Percentiles rank a stretch among this genome's conserved stretches.
Evolutionary conservation across 2,329 filamentous ascomycete species (phyloP).

Genomic region (Meredithiella fracta): DNA sequence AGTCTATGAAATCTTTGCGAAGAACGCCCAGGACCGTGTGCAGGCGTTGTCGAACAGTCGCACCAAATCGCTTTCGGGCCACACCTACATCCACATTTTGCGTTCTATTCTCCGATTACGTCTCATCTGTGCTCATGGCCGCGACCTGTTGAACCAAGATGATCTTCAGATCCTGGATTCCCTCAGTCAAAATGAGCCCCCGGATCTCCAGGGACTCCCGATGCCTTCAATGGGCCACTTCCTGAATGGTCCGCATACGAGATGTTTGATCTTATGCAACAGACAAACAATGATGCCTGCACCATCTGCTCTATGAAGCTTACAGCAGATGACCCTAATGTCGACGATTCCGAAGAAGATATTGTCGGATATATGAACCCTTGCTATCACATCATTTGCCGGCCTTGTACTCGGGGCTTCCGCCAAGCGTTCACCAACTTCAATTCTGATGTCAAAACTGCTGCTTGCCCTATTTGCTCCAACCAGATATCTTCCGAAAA

Average conservation of each 20-base stretch:
- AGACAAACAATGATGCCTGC: conserved; percentile 64
- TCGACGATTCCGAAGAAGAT: conserved; percentile 44
- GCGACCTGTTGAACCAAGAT: conserved; percentile 69
- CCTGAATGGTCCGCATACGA: conserved; percentile 64
- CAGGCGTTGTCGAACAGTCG: conserved; percentile 47
- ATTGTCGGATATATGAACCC: conserved; percentile 65
- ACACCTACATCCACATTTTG: conserved; percentile 83
- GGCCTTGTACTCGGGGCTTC: conserved; percentile 49
- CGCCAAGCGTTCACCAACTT: conserved; percentile 32
- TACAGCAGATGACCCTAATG: conserved; percentile 36
- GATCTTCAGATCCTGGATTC: conserved; percentile 70
- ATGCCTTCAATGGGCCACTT: conserved; percentile 42
- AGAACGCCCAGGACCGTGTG: conserved; percentile 65
- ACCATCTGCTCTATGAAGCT: conserved; percentile 51
- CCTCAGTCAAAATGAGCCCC: conserved; percentile 49
- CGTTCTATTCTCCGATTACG: conserved; percentile 81
- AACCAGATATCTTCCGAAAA: conserved; percentile 43
- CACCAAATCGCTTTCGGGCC: conserved; percentile 55
- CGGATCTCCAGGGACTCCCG: conserved; percentile 18
- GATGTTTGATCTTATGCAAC: conserved; percentile 67
- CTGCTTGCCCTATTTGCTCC: conserved; percentile 53
- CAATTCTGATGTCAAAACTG: conserved; percentile 22
- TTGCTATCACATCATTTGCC: conserved; percentile 76
- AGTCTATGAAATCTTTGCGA: conserved; percentile 72
- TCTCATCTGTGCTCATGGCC: conserved; percentile 84